These are phyloP conservation scores for Wallemia mellicola DNA, from an alignment of 1,284 basidiomycete species.

Conservation along the genomic window DNA sequence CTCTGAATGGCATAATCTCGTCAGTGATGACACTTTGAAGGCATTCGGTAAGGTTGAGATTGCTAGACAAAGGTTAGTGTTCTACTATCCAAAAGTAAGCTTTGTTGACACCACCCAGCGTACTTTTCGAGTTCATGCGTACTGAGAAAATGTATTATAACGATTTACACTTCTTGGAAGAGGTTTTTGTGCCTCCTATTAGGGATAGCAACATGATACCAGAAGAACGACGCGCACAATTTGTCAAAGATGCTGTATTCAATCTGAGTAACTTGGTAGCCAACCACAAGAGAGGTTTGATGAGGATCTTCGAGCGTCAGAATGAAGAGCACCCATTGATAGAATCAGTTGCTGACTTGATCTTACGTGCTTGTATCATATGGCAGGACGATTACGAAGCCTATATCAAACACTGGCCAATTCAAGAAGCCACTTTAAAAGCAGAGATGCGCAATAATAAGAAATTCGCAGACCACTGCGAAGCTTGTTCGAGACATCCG, in stretches of 20 bases:
- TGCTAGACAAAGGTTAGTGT: neutral
- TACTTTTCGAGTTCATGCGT: neutral
- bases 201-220: neutral
- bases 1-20: neutral
- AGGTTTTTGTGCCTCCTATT: neutral
- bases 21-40: neutral
- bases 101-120: neutral
- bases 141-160: neutral
- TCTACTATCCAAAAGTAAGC: neutral
- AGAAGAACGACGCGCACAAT: neutral
- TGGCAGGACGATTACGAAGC: neutral
- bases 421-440: neutral
- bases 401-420: neutral
- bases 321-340: neutral
- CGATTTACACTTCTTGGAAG: neutral
- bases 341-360: neutral
- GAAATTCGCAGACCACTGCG: neutral
- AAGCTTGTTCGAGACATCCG: neutral
- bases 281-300: neutral
- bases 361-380: neutral
- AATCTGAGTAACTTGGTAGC: neutral
- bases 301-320: neutral
- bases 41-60: neutral
- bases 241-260: neutral
- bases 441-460: neutral